Evolutionary conservation across 2,329 filamentous ascomycete species (phyloP).

Genomic region (Alternaria gaisen): DNA sequence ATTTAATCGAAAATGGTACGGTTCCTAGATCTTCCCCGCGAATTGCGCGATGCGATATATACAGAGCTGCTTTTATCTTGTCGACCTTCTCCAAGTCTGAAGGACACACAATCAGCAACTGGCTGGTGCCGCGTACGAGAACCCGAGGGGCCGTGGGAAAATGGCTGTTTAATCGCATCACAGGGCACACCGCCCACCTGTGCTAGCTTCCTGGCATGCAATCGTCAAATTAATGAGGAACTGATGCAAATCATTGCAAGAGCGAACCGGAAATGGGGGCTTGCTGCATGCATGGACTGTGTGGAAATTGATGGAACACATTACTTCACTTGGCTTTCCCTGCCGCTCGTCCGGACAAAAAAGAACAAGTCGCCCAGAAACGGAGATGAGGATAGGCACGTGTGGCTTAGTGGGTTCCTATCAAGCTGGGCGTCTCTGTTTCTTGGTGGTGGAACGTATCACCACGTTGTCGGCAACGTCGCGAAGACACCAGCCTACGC

Average conservation of each 20-base stretch:
- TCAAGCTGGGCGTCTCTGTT: conserved; percentile 29
- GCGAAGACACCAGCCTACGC: conserved; percentile 8
- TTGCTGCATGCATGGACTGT: conserved; percentile 41
- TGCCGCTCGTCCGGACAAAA: conserved; percentile 39
- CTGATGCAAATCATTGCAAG: conserved; percentile 34
- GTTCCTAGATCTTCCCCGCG: conserved; percentile 42
- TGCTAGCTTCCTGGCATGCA: conserved; percentile 41
- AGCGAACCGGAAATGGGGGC: conserved; percentile 24
- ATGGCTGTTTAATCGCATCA: conserved; percentile 37
- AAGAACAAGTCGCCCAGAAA: background rate
- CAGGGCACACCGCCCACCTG: conserved; percentile 37
- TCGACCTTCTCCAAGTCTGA: conserved; percentile 28
- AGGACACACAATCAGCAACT: conserved; percentile 29
- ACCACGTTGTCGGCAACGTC: background rate
- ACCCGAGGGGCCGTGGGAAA: conserved; percentile 28
- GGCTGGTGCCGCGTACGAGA: conserved; percentile 27
- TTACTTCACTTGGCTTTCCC: conserved; percentile 44
- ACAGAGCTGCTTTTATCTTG: conserved; percentile 35
- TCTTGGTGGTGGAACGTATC: conserved; percentile 15
- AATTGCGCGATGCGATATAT: conserved; percentile 48
- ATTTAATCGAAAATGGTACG: conserved; percentile 26
- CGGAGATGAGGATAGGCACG: background rate
- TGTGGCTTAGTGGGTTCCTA: conserved; percentile 13
- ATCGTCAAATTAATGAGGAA: conserved; percentile 42
- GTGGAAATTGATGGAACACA: conserved; percentile 41